Evolutionary conservation across 140 eudicot genomes (phyloP).

Genomic region (Ambrosia hybrid): DNA sequence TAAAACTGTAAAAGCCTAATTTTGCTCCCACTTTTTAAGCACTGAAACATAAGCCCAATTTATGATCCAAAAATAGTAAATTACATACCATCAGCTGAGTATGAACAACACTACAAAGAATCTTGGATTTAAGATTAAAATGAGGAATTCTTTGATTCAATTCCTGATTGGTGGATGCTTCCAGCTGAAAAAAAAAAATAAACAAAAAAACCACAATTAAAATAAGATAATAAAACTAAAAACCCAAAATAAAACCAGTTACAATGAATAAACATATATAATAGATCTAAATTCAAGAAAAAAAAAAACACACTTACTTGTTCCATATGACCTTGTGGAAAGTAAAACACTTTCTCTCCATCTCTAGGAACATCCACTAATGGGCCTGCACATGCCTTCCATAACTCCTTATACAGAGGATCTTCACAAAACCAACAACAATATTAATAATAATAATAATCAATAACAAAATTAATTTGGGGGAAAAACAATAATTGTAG

Average conservation of each 20-base stretch:
- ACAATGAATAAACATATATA: constrained; percentile 18
- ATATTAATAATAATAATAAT: background rate
- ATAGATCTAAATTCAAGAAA: constrained; percentile 14
- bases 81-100: constrained; percentile 64
- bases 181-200: constrained; percentile 57
- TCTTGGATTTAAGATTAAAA: constrained; percentile 66
- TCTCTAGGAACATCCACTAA: constrained; percentile 72
- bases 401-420: constrained; percentile 65
- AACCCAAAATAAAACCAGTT: constrained; percentile 18
- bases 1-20: no score
- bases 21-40: constrained; percentile 1
- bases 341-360: constrained; percentile 70
- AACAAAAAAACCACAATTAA: background rate
- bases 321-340: constrained; percentile 95
- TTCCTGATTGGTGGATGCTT: constrained; percentile 89
- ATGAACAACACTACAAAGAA: constrained; percentile 72
- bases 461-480: constrained; percentile 14
- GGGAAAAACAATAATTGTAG: constrained; percentile 8
- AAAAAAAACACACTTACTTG: constrained; percentile 48
- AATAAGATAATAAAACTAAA: constrained; percentile 12
- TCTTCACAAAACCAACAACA: constrained; percentile 28
- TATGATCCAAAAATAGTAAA: background rate
- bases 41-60: constrained; percentile 9
- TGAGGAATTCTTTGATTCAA: constrained; percentile 58
- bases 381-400: constrained; percentile 99